Conservation (phyloP, 176 grass and related monocot genomes). For the Thalia dealbata region DNA sequence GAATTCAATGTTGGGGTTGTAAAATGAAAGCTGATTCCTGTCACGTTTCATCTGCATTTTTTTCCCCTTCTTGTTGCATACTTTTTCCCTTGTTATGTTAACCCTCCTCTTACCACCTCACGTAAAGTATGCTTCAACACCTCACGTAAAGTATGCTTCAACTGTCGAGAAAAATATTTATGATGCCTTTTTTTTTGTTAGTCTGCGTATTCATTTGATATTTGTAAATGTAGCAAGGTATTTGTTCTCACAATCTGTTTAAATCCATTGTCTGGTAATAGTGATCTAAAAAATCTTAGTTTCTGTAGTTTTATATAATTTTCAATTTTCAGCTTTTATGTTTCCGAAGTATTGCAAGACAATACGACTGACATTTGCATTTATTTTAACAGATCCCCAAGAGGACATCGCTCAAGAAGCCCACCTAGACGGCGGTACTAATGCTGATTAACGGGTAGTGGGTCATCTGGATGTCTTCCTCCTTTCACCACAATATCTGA, state of each 20-base stretch:
- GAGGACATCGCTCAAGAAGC: conserved; percentile 3
- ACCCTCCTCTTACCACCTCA: neutral
- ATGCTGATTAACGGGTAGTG: neutral
- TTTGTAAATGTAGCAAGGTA: neutral
- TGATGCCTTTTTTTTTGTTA: neutral
- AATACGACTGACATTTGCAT: neutral
- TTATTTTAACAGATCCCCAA: neutral
- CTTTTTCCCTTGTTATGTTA: neutral
- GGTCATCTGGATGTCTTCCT: neutral
- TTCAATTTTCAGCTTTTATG: neutral
- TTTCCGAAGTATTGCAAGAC: neutral
- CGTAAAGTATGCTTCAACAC: neutral
- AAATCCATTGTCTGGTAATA: neutral
- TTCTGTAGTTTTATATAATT: neutral
- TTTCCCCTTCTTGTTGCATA: neutral
- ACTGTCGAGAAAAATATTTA: neutral
- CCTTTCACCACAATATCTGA: no score
- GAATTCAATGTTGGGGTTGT: neutral
- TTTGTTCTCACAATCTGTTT: neutral
- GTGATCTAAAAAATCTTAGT: neutral
- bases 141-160: neutral
- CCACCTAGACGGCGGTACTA: neutral
- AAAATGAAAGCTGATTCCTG: neutral
- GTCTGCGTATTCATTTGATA: neutral
- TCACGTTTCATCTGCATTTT: neutral